Evolutionary conservation across 805 yeast species (phyloP).

Genomic region (Yarrowia sp.): DNA sequence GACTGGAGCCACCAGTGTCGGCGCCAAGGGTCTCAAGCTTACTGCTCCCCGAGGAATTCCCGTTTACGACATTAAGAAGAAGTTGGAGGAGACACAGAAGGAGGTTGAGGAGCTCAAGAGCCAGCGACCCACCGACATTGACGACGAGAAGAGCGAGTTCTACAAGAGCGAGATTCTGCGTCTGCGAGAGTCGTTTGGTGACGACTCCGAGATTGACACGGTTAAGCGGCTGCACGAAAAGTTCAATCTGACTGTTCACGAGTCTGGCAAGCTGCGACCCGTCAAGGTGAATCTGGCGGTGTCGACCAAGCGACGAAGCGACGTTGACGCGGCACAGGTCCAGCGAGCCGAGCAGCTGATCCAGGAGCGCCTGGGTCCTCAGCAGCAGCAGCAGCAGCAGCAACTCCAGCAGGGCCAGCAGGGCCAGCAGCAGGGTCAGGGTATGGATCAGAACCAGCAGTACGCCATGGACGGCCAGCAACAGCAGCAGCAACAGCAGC

Average conservation of each 20-base stretch:
- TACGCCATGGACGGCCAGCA: slow-evolving; percentile 17
- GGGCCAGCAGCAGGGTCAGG: slow-evolving; percentile 5
- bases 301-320: slow-evolving; percentile 11
- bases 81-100: slow-evolving; percentile 29
- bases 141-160: slow-evolving; percentile 29
- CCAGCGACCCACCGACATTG: slow-evolving; percentile 29
- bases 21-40: slow-evolving; percentile 27
- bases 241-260: slow-evolving; percentile 17
- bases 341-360: slow-evolving; percentile 22
- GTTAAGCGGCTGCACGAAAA: not conserved
- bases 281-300: slow-evolving; percentile 4
- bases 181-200: slow-evolving; percentile 37
- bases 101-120: slow-evolving; percentile 34
- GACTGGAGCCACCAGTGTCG: slow-evolving; percentile 38
- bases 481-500: not conserved
- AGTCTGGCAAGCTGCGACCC: slow-evolving; percentile 13
- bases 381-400: slow-evolving; percentile 11
- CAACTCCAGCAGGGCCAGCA: not conserved
- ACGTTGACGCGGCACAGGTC: not conserved
- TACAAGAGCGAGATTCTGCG: slow-evolving; percentile 31
- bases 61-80: slow-evolving; percentile 28
- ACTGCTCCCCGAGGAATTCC: slow-evolving; percentile 28
- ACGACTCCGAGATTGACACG: slow-evolving; percentile 8
- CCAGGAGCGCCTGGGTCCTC: slow-evolving; percentile 18
- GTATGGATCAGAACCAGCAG: slow-evolving; percentile 18